These are phyloP conservation scores for Eucalyptus curtisii DNA, from an alignment of 345 rosid species.

Conservation along the genomic window DNA sequence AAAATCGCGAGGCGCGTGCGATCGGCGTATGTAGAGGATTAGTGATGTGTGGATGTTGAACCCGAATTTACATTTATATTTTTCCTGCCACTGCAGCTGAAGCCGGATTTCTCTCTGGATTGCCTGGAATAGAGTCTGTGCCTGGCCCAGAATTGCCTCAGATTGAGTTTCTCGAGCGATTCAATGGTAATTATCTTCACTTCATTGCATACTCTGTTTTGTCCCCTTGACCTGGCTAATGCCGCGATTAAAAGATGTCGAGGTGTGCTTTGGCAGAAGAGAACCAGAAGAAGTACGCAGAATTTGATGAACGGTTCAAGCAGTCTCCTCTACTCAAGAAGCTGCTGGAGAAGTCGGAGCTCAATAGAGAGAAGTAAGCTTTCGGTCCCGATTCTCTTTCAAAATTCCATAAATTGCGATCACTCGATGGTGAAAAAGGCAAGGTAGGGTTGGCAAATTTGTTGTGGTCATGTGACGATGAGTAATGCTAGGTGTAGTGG, in stretches of 20 bases:
- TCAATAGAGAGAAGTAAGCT: conserved; percentile 69
- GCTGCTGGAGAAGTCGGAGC: conserved; percentile 64
- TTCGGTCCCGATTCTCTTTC: background rate
- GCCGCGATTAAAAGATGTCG: background rate
- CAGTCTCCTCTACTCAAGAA: conserved; percentile 74
- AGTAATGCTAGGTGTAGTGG: background rate
- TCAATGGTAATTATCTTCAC: conserved; percentile 42
- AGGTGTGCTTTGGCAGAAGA: conserved; percentile 37
- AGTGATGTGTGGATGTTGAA: background rate
- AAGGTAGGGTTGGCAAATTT: background rate
- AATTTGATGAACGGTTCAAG: conserved; percentile 66
- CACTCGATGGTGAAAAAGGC: background rate
- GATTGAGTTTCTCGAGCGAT: conserved; percentile 58
- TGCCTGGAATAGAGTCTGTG: conserved; percentile 78
- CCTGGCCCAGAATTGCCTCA: conserved; percentile 82
- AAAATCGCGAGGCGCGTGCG: background rate
- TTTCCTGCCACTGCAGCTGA: conserved; percentile 32
- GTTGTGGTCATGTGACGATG: background rate
- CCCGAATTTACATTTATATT: background rate
- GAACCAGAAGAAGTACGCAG: conserved; percentile 91
- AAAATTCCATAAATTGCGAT: background rate
- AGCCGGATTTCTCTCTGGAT: conserved; percentile 80
- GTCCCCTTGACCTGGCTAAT: background rate
- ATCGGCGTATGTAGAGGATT: background rate
- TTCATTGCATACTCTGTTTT: background rate